Conservation (phyloP, 352 stramenopile species). For the Phytopythium boreale region DNA sequence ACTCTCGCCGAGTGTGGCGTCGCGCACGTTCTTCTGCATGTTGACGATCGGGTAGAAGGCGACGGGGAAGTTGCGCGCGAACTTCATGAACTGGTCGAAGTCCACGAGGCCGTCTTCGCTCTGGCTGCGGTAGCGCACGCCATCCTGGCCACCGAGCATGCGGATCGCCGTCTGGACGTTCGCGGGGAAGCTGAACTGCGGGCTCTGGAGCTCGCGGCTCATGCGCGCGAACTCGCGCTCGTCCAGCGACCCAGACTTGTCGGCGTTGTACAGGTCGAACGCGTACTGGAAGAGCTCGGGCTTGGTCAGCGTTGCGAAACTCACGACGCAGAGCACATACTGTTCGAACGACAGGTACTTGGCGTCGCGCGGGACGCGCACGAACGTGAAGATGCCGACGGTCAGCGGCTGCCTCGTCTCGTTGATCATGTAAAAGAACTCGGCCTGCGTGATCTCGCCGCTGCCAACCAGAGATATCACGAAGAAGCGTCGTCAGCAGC, state of each 20-base stretch:
- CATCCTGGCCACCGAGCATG: slow-evolving; percentile 41
- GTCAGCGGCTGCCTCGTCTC: slow-evolving; percentile 54
- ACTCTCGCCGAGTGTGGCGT: slow-evolving; percentile 33
- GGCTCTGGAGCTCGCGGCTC: slow-evolving; percentile 62
- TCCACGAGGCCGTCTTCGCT: slow-evolving; percentile 41
- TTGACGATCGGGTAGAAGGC: slow-evolving; percentile 57
- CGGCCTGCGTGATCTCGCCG: slow-evolving; percentile 65
- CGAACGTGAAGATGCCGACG: slow-evolving; percentile 48
- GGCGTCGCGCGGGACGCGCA: slow-evolving; percentile 27
- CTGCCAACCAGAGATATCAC: slow-evolving; percentile 20
- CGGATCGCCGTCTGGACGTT: slow-evolving; percentile 58
- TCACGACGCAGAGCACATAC: slow-evolving; percentile 52
- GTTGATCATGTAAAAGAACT: slow-evolving; percentile 75
- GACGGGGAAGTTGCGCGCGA: slow-evolving; percentile 44
- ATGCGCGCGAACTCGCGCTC: slow-evolving; percentile 59
- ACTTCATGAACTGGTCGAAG: slow-evolving; percentile 49
- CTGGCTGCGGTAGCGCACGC: slow-evolving; percentile 10
- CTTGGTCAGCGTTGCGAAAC: slow-evolving; percentile 58
- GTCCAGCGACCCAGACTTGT: slow-evolving; percentile 53
- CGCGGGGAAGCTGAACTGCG: slow-evolving; percentile 61
- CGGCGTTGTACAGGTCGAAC: slow-evolving; percentile 69
- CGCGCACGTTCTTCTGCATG: slow-evolving; percentile 53
- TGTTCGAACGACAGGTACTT: slow-evolving; percentile 71
- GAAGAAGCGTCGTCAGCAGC: background rate
- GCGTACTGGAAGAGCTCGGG: slow-evolving; percentile 67